These are phyloP conservation scores for Solanum hybrid DNA, from an alignment of 305 asterid species.

Conservation along the genomic window DNA sequence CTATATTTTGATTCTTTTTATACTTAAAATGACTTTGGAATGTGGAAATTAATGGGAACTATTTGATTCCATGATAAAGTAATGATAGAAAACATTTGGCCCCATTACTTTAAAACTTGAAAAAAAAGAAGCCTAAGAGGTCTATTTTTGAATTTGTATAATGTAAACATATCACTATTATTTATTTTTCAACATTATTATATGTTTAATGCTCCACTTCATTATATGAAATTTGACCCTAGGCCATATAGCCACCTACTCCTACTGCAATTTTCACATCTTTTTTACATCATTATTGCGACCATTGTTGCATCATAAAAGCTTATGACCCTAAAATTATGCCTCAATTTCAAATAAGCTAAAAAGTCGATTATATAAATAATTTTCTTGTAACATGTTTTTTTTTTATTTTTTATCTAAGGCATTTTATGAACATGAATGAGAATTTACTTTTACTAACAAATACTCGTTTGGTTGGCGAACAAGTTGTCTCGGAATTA, in stretches of 20 bases:
- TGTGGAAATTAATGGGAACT: conserved; percentile 2
- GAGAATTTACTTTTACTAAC: not conserved
- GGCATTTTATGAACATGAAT: not conserved
- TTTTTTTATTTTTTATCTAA: not conserved
- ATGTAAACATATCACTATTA: not conserved
- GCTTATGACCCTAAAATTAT: not conserved
- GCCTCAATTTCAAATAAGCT: not conserved
- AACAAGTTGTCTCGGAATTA: not conserved
- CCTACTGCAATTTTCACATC: not conserved
- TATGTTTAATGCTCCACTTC: conserved; percentile 4
- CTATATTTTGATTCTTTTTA: not conserved
- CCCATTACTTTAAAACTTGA: not conserved
- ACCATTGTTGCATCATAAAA: not conserved
- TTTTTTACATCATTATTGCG: conserved; percentile 1
- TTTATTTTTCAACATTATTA: not conserved
- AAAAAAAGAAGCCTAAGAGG: conserved; percentile 4
- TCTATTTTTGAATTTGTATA: not conserved
- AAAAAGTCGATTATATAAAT: not conserved
- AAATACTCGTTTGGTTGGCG: not conserved
- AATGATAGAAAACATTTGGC: not conserved
- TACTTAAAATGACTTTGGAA: not conserved
- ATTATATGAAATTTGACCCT: conserved; percentile 4
- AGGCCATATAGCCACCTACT: not conserved
- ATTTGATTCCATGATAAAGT: not conserved
- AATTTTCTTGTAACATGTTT: not conserved